A percentile compares a stretch with the other conserved stretches of the same genome.
Conservation (phyloP, 2,329 filamentous ascomycete genomes). For the Trichoderma endophyticum region DNA sequence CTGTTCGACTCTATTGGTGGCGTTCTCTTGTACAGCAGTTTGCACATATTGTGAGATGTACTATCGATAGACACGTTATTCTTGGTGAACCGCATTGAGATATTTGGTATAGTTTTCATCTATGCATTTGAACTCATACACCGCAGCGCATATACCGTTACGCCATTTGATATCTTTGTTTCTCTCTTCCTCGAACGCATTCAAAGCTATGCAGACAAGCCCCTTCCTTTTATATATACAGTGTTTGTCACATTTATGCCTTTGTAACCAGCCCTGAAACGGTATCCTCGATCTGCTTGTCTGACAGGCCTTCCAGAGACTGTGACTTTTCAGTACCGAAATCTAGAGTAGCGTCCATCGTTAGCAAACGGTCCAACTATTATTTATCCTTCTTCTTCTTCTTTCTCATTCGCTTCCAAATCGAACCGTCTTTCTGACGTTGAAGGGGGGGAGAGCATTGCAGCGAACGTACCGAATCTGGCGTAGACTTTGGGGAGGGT, state of each 20-base stretch:
- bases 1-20: neutral
- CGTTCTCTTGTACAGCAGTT: neutral
- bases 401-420: neutral
- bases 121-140: constrained; percentile 6
- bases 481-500: constrained; percentile 85
- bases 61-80: neutral
- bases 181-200: neutral
- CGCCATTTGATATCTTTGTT: neutral
- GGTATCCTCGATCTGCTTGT: constrained; percentile 60
- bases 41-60: too few relatives aligned
- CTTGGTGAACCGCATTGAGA: neutral
- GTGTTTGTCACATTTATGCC: neutral
- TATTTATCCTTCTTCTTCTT: neutral
- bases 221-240: neutral
- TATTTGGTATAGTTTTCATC: neutral
- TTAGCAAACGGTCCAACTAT: neutral
- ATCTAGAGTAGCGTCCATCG: constrained; percentile 34
- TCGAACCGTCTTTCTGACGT: neutral
- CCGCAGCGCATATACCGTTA: neutral
- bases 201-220: neutral
- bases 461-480: constrained; percentile 68
- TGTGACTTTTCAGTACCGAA: constrained; percentile 56
- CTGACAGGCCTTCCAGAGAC: constrained; percentile 56
- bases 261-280: constrained; percentile 53
- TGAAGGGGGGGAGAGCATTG: neutral